phyloP scores from a whole-genome alignment of 371 early-diverging fungal genomes.

The Rhizopus delemar region DNA sequence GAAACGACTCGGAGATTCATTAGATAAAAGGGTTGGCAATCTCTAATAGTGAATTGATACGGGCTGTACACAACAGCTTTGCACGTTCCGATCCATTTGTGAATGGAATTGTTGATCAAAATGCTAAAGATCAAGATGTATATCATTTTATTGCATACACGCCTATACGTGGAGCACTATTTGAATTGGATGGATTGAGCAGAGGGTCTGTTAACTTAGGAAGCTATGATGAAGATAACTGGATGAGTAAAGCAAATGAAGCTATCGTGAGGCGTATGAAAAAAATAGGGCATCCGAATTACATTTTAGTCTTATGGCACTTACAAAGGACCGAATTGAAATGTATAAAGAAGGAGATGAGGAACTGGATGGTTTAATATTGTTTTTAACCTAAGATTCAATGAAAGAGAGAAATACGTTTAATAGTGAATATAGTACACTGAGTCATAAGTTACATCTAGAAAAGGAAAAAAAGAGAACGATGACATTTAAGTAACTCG shows the following conservation, averaged over 20 bases:
- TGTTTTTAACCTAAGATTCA: constrained; percentile 48
- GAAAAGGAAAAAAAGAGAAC: constrained; percentile 53
- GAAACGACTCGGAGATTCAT: not conserved
- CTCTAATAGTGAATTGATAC: constrained; percentile 78
- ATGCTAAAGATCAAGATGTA: constrained; percentile 73
- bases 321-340: constrained; percentile 69
- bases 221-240: constrained; percentile 61
- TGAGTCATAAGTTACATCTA: constrained; percentile 48
- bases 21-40: constrained; percentile 84
- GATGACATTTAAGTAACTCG: constrained; percentile 48
- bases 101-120: constrained; percentile 62
- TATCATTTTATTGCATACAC: constrained; percentile 91
- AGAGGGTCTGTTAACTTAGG: constrained; percentile 71
- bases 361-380: constrained; percentile 45
- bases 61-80: constrained; percentile 86
- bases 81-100: constrained; percentile 76
- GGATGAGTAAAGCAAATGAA: constrained; percentile 70
- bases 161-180: constrained; percentile 76
- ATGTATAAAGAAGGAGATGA: constrained; percentile 54
- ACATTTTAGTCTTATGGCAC: constrained; percentile 87
- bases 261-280: constrained; percentile 77
- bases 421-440: constrained; percentile 27
- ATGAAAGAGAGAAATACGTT: constrained; percentile 28
- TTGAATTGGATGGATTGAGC: constrained; percentile 87
- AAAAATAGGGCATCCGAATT: constrained; percentile 65